Evolutionary conservation across 2,329 filamentous ascomycete genomes (phyloP), one percentile per base, ranked within the genome.

Genomic region (Clonostachys rhizophaga): DNA sequence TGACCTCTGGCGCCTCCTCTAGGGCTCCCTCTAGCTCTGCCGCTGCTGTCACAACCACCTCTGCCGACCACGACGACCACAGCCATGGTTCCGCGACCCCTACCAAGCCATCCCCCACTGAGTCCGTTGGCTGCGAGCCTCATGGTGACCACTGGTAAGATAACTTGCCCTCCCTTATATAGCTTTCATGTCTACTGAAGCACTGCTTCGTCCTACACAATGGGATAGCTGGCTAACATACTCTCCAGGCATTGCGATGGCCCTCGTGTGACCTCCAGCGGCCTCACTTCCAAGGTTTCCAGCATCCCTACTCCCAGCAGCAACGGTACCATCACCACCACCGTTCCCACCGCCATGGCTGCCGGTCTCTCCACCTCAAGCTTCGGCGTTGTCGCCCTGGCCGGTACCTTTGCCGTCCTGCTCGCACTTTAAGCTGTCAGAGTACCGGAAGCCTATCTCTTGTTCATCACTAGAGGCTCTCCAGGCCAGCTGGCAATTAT

Each of bases 71-170:
- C 14, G 14, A 39, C 36, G 36, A 39, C 7, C 14, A 39, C 11
- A 18, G 17, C 11, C 36, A 39, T 10, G 36, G 17, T 36, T 60
- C 5, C 42, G 55, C 40, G 12, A 34, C 34, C 30, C 40, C 42
- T 33, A 40, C 45, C 36, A 43, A 43, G 13, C 61, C 61, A 17
- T 60, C 57, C 30, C 59, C 62, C 18, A 65, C 61, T 46, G 58
- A 67, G 30, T 63, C 57, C 4, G 47, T 57, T 18, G 58, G 58
- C 34, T 68, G 65, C 49, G 54, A 62, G 43, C 52, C 64, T n/a
- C 65, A 69, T 47, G 62, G 59, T 17, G 66, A 70, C 51, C 66
- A 70, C 54, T 70, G 67, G 65, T 59, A 54, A 30, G 47, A 34
- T 16, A 35, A 33, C 34, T 18, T 13, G 40, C 43, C 20, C 8